Evolutionary conservation across 2,329 filamentous ascomycete species (phyloP).

Genomic region (Sporothrix variecibatus): DNA sequence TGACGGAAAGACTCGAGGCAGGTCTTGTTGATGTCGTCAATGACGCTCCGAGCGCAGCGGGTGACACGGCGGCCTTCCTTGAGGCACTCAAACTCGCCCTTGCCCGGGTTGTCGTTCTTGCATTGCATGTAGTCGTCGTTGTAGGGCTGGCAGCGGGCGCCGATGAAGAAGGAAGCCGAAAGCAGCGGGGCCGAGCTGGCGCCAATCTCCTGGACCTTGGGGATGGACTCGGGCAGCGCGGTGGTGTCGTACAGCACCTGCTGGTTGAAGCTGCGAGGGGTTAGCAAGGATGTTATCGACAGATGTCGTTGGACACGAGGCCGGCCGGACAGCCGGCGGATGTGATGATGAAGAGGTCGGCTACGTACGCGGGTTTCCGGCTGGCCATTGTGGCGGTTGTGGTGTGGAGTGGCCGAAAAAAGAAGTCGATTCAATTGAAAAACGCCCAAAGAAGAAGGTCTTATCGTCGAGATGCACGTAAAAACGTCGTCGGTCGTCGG

Average conservation of each 20-base stretch:
- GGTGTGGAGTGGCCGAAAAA: background rate
- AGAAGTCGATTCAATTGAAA: background rate
- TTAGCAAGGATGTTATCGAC: background rate
- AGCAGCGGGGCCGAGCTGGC: slow-evolving; percentile 88
- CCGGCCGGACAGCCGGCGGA: background rate
- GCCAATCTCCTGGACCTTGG: slow-evolving; percentile 90
- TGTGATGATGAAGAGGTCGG: background rate
- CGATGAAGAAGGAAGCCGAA: slow-evolving; percentile 95
- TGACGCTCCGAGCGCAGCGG: slow-evolving; percentile 91
- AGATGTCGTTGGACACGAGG: no score
- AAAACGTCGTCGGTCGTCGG: slow-evolving; percentile 21
- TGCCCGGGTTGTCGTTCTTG: slow-evolving; percentile 90
- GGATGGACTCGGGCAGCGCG: slow-evolving; percentile 87
- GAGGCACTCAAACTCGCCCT: slow-evolving; percentile 91
- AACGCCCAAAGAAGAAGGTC: slow-evolving; percentile 41
- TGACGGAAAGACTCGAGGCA: slow-evolving; percentile 87
- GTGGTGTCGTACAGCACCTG: slow-evolving; percentile 92
- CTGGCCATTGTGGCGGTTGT: slow-evolving; percentile 51
- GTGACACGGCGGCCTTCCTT: slow-evolving; percentile 96
- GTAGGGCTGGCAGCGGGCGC: slow-evolving; percentile 88
- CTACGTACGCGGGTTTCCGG: slow-evolving; percentile 59
- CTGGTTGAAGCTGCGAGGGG: slow-evolving; percentile 80
- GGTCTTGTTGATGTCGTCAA: slow-evolving; percentile 94
- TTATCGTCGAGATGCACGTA: slow-evolving; percentile 19
- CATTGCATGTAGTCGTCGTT: slow-evolving; percentile 99